These are phyloP conservation scores for Fusarium albidum DNA, from an alignment of 2,329 filamentous ascomycete species.

Conservation along the genomic window DNA sequence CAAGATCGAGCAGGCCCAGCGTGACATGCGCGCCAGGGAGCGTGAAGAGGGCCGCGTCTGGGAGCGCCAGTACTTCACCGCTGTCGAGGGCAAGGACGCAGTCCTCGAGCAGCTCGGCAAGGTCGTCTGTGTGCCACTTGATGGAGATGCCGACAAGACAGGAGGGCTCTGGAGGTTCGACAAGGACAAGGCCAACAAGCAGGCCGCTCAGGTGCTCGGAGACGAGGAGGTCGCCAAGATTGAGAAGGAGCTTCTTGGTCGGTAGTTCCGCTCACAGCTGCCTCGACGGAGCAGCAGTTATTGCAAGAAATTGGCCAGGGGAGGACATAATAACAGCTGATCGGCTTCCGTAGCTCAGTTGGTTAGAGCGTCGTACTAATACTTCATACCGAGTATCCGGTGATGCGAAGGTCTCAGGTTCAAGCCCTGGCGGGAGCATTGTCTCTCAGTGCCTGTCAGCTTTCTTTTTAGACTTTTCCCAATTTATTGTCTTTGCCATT, in stretches of 20 bases:
- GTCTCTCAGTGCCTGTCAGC: conserved; percentile 27
- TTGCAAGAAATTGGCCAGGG: conserved; percentile 2
- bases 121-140: conserved; percentile 55
- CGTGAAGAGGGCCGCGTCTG: conserved; percentile 78
- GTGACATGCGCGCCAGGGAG: conserved; percentile 76
- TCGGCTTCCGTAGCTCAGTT: conserved; percentile 43
- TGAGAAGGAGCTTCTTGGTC: conserved; percentile 54
- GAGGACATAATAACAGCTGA: conserved; percentile 31
- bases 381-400: conserved; percentile 31
- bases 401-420: conserved; percentile 42
- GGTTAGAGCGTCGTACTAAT: conserved; percentile 44
- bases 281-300: conserved; percentile 4
- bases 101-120: conserved; percentile 56
- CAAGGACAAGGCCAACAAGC: conserved; percentile 53
- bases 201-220: conserved; percentile 47
- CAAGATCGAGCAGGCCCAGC: conserved; percentile 89
- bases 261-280: conserved; percentile 38
- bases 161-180: conserved; percentile 69
- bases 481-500: background rate
- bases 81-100: conserved; percentile 54
- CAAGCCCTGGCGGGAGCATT: conserved; percentile 41
- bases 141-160: conserved; percentile 67
- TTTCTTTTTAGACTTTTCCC: conserved; percentile 15
- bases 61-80: conserved; percentile 84
- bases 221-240: conserved; percentile 52